Evolutionary conservation across 75 land plant genomes (phyloP), one percentile per base, ranked within the genome.

Genomic region (Isoetes taiwanensis): DNA sequence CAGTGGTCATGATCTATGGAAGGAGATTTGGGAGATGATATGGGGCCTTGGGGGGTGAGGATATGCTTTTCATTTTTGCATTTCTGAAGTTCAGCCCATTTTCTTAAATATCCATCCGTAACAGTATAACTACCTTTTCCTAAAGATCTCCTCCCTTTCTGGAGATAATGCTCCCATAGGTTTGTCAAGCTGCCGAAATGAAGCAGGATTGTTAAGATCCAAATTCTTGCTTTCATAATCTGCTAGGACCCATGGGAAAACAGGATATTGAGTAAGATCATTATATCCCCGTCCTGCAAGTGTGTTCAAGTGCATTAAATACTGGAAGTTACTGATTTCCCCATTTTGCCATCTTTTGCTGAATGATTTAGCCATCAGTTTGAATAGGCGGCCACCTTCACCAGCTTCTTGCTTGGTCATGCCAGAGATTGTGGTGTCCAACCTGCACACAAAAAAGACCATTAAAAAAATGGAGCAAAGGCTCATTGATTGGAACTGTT

Each of bases 331-430:
- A 73, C 99, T 94, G 16, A 94, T 94, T 74, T 94, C 99, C 12
- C 97, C 97, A 84, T 94, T 94, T 65, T 94, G 99, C 99, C 99
- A 94, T 55, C 99, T 71, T 48, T 94, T 94, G 46, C 84, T 85
- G 61, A 94, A 94, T 0, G 99, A 94, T 61, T 89, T 94, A 17
- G 99, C 99, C 86, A 85, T 78, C 54, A 84, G 66, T 68, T 85
- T 88, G 72, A 89, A 94, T 17, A 94, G 85, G 23, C 99, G 80
- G 17, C 96, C 74, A 0, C 90, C 96, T 57, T 94, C 99, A 63
- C 62, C 82, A 65, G 75, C 72, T 30, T 89, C 99, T 57, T 82
- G 99, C 59, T 94, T 94, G 16, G 80, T 71, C 60, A 86, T 76
- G 2, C 96, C 99, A 41, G 99, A 94, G 32, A 94, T 94, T 29